Evolutionary conservation across 2,329 filamentous ascomycete species (phyloP).

Genomic region (Aureobasidium sp.): DNA sequence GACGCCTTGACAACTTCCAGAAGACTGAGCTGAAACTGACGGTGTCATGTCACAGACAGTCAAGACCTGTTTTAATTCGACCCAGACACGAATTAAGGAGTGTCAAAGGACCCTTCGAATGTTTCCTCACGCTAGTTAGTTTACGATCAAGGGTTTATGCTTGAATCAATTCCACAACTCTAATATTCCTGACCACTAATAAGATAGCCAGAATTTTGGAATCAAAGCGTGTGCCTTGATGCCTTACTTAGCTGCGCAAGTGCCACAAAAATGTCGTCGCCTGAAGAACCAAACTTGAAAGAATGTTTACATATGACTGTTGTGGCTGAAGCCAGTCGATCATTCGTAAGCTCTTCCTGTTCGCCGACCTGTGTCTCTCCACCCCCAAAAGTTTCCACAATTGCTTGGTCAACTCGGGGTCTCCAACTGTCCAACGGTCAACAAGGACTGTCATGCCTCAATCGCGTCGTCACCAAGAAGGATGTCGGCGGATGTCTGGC

Average conservation of each 20-base stretch:
- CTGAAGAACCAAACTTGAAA: background rate
- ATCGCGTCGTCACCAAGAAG: background rate
- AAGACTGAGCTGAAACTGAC: background rate
- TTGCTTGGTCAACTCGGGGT: conserved; percentile 3
- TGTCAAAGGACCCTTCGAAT: background rate
- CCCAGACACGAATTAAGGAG: too few relatives aligned
- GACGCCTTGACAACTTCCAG: background rate
- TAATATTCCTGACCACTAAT: background rate
- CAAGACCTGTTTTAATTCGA: background rate
- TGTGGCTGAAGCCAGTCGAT: conserved; percentile 1
- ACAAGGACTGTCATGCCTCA: background rate
- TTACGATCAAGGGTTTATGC: background rate
- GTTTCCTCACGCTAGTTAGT: too few relatives aligned
- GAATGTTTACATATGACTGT: background rate
- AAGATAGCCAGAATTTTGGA: background rate
- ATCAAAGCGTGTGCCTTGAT: background rate
- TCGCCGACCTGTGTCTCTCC: background rate
- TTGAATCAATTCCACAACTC: background rate
- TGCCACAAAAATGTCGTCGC: background rate
- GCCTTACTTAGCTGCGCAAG: background rate
- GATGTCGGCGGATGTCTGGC: background rate
- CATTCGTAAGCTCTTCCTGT: conserved; percentile 7
- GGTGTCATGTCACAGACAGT: background rate
- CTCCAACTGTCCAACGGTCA: background rate
- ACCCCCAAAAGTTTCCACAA: background rate